A percentile compares a stretch with the other conserved stretches of the same genome.
These are phyloP conservation scores for Neurospora intermedia DNA, from an alignment of 495 filamentous ascomycete species.

Conservation along the genomic window DNA sequence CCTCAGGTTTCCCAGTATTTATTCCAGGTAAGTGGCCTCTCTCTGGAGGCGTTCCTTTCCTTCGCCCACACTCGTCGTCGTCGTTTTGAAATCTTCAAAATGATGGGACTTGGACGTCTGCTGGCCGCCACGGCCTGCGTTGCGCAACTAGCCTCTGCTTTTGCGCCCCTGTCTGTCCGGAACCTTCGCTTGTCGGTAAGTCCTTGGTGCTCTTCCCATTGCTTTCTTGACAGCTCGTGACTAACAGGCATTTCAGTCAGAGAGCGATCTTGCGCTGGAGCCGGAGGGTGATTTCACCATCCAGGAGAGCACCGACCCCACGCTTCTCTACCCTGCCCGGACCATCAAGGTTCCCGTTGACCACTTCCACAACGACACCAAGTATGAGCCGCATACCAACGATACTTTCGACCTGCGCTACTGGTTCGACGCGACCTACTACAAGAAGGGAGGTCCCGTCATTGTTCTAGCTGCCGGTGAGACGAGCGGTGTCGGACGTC, in stretches of 20 bases:
- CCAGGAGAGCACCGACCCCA: conserved; percentile 3
- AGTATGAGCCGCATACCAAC: conserved; percentile 56
- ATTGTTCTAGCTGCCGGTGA: conserved; percentile 62
- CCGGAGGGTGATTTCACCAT: not conserved
- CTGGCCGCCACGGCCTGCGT: conserved; percentile 3
- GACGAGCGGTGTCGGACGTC: conserved; percentile 41
- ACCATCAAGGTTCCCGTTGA: conserved; percentile 60
- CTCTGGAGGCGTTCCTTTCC: not conserved
- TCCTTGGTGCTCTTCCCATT: too few relatives aligned
- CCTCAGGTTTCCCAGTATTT: not conserved
- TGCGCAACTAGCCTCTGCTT: conserved; percentile 2
- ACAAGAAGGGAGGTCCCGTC: conserved; percentile 59
- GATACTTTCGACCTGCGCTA: conserved; percentile 54
- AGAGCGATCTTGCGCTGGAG: not conserved
- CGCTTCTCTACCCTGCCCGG: conserved; percentile 25
- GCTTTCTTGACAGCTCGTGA: too few relatives aligned
- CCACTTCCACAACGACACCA: conserved; percentile 62
- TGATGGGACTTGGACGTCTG: conserved; percentile 8
- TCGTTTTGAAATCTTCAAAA: not conserved
- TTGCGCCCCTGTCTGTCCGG: conserved; percentile 7
- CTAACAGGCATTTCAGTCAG: conserved; percentile 2
- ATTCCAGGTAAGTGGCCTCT: not conserved
- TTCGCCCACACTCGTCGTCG: not conserved
- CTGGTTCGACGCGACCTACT: conserved; percentile 60
- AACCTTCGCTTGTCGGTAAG: conserved; percentile 8